Evolutionary conservation across 2,329 filamentous ascomycete species (phyloP), one percentile per base, ranked within the genome.

Genomic region (Calonectria hawksworthii): DNA sequence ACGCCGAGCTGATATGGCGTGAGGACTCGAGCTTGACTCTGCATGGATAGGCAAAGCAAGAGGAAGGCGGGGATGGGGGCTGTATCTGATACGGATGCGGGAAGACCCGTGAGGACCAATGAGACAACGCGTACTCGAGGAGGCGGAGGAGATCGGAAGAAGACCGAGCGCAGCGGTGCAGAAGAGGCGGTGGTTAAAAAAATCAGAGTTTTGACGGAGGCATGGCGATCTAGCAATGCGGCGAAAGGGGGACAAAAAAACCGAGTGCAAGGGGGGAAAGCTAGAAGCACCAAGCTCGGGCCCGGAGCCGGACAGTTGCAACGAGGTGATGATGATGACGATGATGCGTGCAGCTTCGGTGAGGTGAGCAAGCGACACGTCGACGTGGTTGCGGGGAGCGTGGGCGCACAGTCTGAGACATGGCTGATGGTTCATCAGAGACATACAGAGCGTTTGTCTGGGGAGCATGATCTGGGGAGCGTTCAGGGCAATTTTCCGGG

Each of bases 111-210:
- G 30, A 23, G 34, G n/a, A 14, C 47, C 64, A 63, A 63, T 41
- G 38, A n/a, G 23, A 36, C 26, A 16, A 2, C 11, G 36, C 34
- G 32, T 18, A 28, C 34, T 34, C 63, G 54, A 64, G 10, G 23
- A 63, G 61, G 44, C 63, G 70, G 70, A 68, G 16, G 54, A 21
- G 26, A 50, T 73, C 70, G 70, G 70, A 73, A 73, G 70, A 73
- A 73, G 70, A n/a, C 70, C 70, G 70, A 73, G 70, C 70, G 59
- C 36, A 59, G 64, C 28, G 23, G 34, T 28, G 56, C 23, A 41
- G 28, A 52, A 28, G 30, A 47, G 13, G n/a, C 54, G 61, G 30
- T 34, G 65, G 32, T 32, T 34, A 18, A n/a, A 28, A 21, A 36
- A 67, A 69, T n/a, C 44, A 73, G 66, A 69, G 66, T 73, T 72